Conservation (phyloP, 441 rosid genomes). For the Cnidoscolus chayamansa region DNA sequence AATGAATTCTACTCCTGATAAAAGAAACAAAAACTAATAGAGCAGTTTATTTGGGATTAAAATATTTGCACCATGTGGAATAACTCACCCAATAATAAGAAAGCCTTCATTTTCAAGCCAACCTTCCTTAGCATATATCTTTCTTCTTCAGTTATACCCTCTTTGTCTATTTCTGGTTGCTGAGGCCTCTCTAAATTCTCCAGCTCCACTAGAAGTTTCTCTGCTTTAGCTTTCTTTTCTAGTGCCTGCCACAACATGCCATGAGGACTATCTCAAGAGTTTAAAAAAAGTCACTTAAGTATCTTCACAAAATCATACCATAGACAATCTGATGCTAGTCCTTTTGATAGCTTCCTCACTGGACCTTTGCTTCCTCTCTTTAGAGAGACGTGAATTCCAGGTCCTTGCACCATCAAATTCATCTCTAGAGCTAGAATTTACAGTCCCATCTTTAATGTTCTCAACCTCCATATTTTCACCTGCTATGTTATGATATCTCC, state of each 20-base stretch:
- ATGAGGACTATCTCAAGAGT: conserved; percentile 19
- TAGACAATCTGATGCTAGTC: conserved; percentile 62
- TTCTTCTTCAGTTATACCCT: conserved; percentile 85
- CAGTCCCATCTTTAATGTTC: conserved; percentile 25
- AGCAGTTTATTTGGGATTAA: conserved; percentile 16
- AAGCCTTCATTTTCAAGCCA: conserved; percentile 95
- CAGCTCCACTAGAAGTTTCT: conserved; percentile 64
- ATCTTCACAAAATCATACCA: conserved; percentile 48
- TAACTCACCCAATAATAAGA: conserved; percentile 77
- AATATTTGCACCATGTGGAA: conserved; percentile 19
- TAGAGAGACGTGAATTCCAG: conserved; percentile 26
- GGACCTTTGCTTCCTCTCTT: conserved; percentile 37
- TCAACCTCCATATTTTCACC: conserved; percentile 25
- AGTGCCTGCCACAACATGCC: conserved; percentile 47
- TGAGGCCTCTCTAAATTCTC: conserved; percentile 46
- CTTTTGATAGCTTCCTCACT: conserved; percentile 53
- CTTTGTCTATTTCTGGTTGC: conserved; percentile 62
- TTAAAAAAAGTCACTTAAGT: conserved; percentile 19
- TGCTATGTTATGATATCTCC: conserved; percentile 25
- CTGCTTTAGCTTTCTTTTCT: conserved; percentile 84
- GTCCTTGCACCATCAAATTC: conserved; percentile 27
- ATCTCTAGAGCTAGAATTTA: conserved; percentile 24
- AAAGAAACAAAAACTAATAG: conserved; percentile 4
- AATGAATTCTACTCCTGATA: conserved; percentile 15
- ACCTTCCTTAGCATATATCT: conserved; percentile 88